Conservation (phyloP, 345 rosid genomes). For the Syzygium aromaticum region DNA sequence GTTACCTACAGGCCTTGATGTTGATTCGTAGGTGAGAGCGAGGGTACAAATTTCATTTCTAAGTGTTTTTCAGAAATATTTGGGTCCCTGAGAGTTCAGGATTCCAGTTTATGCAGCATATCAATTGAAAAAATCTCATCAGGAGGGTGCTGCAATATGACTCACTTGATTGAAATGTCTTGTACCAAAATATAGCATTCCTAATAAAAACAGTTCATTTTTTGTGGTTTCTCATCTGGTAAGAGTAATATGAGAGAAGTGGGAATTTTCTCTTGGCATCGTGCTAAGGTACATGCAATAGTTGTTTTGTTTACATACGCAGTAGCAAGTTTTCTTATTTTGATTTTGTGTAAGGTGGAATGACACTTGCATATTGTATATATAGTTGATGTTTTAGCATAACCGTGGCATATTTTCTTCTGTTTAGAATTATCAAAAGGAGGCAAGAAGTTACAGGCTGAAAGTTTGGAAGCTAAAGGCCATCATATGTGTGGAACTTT, state of each 20-base stretch:
- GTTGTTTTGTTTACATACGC: not conserved
- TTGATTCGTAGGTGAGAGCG: not conserved
- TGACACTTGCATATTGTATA: not conserved
- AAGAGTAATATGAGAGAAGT: not conserved
- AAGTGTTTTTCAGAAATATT: not conserved
- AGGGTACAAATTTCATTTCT: not conserved
- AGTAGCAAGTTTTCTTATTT: not conserved
- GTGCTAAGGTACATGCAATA: not conserved
- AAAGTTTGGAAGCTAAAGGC: conserved; percentile 4
- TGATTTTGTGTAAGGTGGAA: not conserved
- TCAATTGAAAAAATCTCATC: not conserved
- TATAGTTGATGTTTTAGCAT: not conserved
- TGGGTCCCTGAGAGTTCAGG: not conserved
- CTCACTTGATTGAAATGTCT: not conserved
- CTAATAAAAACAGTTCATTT: not conserved
- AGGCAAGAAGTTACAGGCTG: conserved; percentile 8
- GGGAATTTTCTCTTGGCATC: not conserved
- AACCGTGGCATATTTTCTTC: not conserved
- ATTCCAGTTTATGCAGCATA: not conserved
- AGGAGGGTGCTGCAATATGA: not conserved
- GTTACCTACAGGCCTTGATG: not conserved
- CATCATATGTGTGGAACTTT: conserved; percentile 9
- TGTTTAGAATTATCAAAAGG: conserved; percentile 12
- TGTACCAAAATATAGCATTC: not conserved
- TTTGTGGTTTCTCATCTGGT: not conserved